phyloP scores from a whole-genome alignment of 495 filamentous ascomycete species.

The Podospora anserina region DNA sequence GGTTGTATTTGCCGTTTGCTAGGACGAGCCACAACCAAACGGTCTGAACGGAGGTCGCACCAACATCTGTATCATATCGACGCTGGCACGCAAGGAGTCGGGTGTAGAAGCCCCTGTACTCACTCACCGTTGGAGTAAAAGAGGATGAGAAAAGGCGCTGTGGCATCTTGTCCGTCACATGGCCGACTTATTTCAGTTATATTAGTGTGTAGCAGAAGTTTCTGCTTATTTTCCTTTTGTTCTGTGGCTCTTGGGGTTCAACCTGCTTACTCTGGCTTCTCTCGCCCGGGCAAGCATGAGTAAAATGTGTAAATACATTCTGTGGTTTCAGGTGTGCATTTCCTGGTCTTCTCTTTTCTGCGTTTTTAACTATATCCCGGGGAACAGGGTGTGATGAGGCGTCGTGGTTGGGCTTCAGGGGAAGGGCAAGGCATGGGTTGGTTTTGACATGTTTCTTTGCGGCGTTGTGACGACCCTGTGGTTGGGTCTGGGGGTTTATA shows the following conservation, averaged over 20 bases:
- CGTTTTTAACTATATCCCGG: neutral
- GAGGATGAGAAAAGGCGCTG: neutral
- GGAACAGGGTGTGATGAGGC: neutral
- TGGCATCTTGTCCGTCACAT: neutral
- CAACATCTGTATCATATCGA: neutral
- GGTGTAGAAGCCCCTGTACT: neutral
- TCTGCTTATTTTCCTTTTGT: neutral
- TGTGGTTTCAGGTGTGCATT: neutral
- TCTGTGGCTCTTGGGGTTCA: neutral
- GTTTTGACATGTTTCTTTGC: conserved; percentile 3
- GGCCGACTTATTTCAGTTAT: neutral
- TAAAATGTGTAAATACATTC: neutral
- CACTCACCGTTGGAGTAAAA: neutral
- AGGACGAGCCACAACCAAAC: neutral
- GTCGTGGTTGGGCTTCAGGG: neutral
- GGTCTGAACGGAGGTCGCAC: neutral
- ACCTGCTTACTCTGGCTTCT: neutral
- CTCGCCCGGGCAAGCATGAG: neutral
- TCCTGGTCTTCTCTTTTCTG: neutral
- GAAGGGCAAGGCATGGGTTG: neutral
- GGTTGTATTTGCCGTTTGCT: conserved; percentile 4
- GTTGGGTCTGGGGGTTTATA: neutral
- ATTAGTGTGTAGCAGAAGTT: neutral
- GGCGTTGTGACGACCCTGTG: neutral
- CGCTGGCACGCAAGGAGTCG: neutral